A percentile compares a stretch with the other conserved stretches of the same genome.
phyloP scores from a whole-genome alignment of 2,329 filamentous ascomycete species.

The Cyphellophora attinorum region DNA sequence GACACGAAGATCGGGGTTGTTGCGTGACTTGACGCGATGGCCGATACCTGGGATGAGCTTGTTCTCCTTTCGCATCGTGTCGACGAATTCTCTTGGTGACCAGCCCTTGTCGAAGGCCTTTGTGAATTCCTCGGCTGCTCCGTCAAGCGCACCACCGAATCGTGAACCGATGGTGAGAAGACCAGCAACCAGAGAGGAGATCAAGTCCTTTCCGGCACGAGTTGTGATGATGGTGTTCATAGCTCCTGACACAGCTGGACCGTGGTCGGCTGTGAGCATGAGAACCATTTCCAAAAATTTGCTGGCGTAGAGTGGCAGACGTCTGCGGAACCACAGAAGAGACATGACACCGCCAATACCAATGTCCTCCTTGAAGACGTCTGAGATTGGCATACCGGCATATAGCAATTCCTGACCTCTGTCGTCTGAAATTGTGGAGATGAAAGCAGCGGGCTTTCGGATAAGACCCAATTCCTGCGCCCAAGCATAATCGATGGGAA shows the following conservation, averaged over 20 bases:
- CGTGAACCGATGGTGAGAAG: constrained; percentile 95
- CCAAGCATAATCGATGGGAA: constrained; percentile 99
- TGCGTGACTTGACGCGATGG: constrained; percentile 98
- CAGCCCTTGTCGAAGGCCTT: constrained; percentile 97
- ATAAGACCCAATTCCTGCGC: constrained; percentile 98
- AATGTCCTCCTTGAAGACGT: constrained; percentile 98
- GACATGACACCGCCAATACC: constrained; percentile 99
- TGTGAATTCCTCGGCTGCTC: constrained; percentile 96
- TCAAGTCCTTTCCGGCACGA: constrained; percentile 96
- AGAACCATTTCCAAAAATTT: constrained; percentile 99
- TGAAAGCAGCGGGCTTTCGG: constrained; percentile 99
- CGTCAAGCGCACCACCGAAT: constrained; percentile 96
- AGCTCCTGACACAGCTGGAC: constrained; percentile 95
- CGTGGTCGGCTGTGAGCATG: constrained; percentile 99
- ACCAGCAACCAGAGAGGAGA: constrained; percentile 90
- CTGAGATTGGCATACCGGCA: constrained; percentile 99
- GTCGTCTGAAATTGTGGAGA: constrained; percentile 99
- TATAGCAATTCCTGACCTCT: constrained; percentile 99
- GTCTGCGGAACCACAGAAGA: constrained; percentile 97
- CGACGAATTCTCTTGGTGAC: constrained; percentile 96
- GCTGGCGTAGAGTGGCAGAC: constrained; percentile 89
- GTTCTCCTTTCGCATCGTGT: constrained; percentile 99
- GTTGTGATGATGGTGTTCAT: constrained; percentile 99
- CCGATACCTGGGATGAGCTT: constrained; percentile 99
- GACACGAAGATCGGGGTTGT: constrained; percentile 99